Conservation (phyloP, 352 stramenopile species). For the Pythium rishiriense region DNA sequence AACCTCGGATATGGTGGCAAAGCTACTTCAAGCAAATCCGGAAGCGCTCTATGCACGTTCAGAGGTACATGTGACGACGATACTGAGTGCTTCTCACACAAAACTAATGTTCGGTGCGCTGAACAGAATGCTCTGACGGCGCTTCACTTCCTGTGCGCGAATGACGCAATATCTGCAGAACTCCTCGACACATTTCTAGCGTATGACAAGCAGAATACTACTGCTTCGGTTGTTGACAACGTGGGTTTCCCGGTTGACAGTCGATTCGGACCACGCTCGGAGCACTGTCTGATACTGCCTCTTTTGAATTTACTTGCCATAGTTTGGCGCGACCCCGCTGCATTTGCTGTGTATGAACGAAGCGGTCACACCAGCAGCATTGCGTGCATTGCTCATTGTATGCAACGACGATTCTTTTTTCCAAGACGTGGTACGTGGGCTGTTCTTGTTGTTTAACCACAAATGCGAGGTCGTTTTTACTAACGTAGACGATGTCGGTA, state of each 20-base stretch:
- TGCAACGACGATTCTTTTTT: slow-evolving; percentile 42
- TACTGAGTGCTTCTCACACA: neutral
- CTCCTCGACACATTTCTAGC: slow-evolving; percentile 40
- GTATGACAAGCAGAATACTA: slow-evolving; percentile 39
- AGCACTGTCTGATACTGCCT: neutral
- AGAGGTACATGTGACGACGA: slow-evolving; percentile 26
- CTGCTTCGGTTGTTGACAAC: slow-evolving; percentile 14
- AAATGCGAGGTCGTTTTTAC: too few relatives aligned
- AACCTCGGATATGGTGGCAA: slow-evolving; percentile 31
- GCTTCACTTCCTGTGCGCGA: slow-evolving; percentile 55
- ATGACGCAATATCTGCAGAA: slow-evolving; percentile 43
- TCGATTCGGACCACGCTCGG: neutral
- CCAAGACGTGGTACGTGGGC: slow-evolving; percentile 46
- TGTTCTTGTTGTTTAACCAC: too few relatives aligned
- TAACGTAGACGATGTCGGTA: slow-evolving; percentile 11
- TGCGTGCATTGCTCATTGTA: slow-evolving; percentile 46
- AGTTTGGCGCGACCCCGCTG: slow-evolving; percentile 62
- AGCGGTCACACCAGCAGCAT: slow-evolving; percentile 31
- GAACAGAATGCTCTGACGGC: slow-evolving; percentile 41
- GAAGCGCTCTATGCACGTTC: slow-evolving; percentile 32
- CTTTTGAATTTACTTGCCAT: neutral
- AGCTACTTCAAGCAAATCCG: slow-evolving; percentile 34
- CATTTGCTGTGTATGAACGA: slow-evolving; percentile 75
- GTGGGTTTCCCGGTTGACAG: slow-evolving; percentile 1
- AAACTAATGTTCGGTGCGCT: neutral